These are phyloP conservation scores for Naganishia vaughanmartiniae DNA, from an alignment of 768 basidiomycete species.

Conservation along the genomic window DNA sequence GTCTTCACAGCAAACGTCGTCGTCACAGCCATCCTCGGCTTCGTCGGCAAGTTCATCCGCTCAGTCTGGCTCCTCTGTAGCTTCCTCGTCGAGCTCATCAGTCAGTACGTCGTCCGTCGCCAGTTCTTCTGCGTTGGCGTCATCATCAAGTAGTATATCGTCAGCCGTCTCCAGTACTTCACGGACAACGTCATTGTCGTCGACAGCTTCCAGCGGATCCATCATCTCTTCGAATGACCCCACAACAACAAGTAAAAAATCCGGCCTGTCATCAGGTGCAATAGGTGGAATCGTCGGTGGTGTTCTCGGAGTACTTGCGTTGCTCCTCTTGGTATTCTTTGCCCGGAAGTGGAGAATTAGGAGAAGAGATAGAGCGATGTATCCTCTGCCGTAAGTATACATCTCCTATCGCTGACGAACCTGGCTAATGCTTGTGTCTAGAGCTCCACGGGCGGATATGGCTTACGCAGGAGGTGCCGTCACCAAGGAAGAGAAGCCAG, in stretches of 20 bases:
- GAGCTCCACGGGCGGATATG: slow-evolving; percentile 16
- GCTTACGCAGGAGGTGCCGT: neutral
- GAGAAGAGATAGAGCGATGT: slow-evolving; percentile 15
- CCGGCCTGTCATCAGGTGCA: slow-evolving; percentile 29
- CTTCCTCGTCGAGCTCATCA: slow-evolving; percentile 12
- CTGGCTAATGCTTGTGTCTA: neutral
- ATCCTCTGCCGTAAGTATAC: slow-evolving; percentile 28
- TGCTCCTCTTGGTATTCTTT: slow-evolving; percentile 34
- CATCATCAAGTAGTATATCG: neutral
- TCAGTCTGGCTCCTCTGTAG: slow-evolving; percentile 37
- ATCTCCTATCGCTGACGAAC: neutral
- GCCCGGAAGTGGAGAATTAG: slow-evolving; percentile 33
- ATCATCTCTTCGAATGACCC: slow-evolving; percentile 5
- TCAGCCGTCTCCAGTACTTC: neutral
- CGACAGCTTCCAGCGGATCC: neutral
- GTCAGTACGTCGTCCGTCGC: neutral
- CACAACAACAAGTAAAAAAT: neutral
- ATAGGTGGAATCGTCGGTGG: slow-evolving; percentile 49
- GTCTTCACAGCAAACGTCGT: neutral
- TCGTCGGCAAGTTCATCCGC: slow-evolving; percentile 55
- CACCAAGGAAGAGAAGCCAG: neutral
- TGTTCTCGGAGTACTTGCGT: slow-evolving; percentile 37
- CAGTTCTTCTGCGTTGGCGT: neutral
- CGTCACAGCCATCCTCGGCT: slow-evolving; percentile 37
- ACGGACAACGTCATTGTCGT: neutral